A percentile compares a stretch with the other conserved stretches of the same genome.
Conservation (phyloP, 192 early-diverging fungal species). For the Paraglomus occultum region DNA sequence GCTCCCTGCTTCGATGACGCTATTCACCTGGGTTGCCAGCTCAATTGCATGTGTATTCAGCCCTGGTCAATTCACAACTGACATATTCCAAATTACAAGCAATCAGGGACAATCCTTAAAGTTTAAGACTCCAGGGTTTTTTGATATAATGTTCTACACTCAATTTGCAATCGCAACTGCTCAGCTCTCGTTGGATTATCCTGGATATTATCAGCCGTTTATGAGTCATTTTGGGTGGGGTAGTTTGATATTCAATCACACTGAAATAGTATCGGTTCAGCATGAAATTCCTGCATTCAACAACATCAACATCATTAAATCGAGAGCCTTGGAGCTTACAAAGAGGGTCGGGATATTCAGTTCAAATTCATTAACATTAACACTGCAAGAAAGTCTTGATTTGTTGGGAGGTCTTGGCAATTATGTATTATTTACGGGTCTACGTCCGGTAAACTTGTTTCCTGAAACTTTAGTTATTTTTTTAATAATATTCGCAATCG, state of each 20-base stretch:
- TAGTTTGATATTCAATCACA: background rate
- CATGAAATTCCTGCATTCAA: background rate
- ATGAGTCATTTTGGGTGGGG: slow-evolving; percentile 49
- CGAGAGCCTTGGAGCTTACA: background rate
- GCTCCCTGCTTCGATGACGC: too few species aligned
- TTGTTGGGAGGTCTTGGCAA: slow-evolving; percentile 1
- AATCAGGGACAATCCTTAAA: slow-evolving; percentile 30
- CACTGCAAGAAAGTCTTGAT: slow-evolving; percentile 30
- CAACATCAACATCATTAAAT: background rate
- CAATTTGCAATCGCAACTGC: slow-evolving; percentile 50
- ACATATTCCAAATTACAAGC: slow-evolving; percentile 32
- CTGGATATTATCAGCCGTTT: slow-evolving; percentile 46
- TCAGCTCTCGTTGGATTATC: slow-evolving; percentile 47
- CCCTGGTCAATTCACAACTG: background rate
- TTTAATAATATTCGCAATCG: too few species aligned
- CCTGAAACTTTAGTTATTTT: too few species aligned
- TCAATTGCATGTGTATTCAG: too few species aligned
- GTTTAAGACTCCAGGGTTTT: slow-evolving; percentile 50
- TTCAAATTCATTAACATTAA: too few species aligned
- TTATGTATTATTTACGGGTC: background rate
- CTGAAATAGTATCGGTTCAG: background rate
- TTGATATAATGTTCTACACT: slow-evolving; percentile 49
- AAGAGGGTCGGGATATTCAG: background rate
- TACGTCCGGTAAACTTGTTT: too few species aligned
- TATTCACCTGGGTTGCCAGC: too few species aligned